These are phyloP conservation scores for Nicotiana noctiflora DNA, from an alignment of 257 asterid species.

Conservation along the genomic window DNA sequence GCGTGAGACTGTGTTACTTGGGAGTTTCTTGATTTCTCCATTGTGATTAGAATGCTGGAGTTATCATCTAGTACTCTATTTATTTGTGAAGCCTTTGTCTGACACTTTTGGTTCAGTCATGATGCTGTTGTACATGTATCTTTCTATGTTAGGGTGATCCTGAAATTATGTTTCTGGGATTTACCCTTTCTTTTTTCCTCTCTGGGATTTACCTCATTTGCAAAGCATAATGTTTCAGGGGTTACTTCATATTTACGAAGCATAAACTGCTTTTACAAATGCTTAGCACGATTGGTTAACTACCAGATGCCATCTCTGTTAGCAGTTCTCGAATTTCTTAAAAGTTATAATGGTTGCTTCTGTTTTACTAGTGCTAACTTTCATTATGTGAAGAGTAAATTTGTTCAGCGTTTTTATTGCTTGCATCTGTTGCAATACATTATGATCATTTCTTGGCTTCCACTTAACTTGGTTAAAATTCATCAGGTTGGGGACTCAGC, in stretches of 20 bases:
- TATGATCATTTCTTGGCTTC: slow-evolving; percentile 3
- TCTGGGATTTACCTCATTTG: neutral
- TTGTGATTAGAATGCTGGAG: neutral
- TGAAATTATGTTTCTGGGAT: neutral
- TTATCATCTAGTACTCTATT: neutral
- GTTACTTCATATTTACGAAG: neutral
- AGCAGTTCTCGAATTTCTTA: neutral
- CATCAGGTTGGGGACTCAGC: slow-evolving; percentile 94
- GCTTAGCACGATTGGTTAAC: neutral
- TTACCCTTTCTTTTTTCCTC: neutral
- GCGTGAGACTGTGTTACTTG: neutral
- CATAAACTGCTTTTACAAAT: neutral
- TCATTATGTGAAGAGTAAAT: neutral
- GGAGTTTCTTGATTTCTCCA: neutral
- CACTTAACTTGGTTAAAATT: slow-evolving; percentile 5
- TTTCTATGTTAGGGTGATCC: neutral
- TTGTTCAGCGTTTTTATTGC: neutral
- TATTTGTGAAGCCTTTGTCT: neutral
- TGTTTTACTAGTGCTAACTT: neutral
- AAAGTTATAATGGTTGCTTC: neutral
- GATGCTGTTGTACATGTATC: neutral
- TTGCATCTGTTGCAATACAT: neutral
- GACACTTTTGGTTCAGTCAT: neutral
- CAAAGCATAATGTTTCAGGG: neutral
- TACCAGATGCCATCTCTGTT: neutral